Evolutionary conservation across 2,329 filamentous ascomycete species (phyloP).

Genomic region (Bipolaris cookei): DNA sequence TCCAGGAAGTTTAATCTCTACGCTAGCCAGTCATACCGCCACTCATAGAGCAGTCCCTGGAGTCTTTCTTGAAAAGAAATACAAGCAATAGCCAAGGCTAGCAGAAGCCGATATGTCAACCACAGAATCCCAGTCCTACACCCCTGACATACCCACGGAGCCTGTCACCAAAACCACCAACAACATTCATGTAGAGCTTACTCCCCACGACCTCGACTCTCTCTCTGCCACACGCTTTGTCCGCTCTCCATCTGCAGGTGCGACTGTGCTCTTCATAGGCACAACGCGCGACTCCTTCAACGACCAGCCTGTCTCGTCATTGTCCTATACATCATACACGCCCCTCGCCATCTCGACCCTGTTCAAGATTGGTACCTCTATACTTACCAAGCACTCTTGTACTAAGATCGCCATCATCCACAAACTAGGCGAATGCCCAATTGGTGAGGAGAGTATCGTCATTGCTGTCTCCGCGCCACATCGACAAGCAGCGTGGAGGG

Average conservation of each 20-base stretch:
- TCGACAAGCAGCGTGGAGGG: slow-evolving; percentile 82
- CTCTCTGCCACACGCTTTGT: slow-evolving; percentile 68
- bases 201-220: slow-evolving; percentile 65
- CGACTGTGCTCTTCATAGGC: slow-evolving; percentile 54
- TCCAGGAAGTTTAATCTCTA: not conserved
- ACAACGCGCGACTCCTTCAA: slow-evolving; percentile 79
- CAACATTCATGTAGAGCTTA: slow-evolving; percentile 72
- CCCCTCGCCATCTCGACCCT: slow-evolving; percentile 74
- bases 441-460: slow-evolving; percentile 91
- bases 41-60: not conserved
- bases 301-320: slow-evolving; percentile 72
- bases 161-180: slow-evolving; percentile 37
- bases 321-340: slow-evolving; percentile 77
- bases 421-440: slow-evolving; percentile 81
- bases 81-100: not conserved
- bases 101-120: slow-evolving; percentile 27
- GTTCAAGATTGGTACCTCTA: slow-evolving; percentile 64
- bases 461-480: slow-evolving; percentile 87
- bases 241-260: slow-evolving; percentile 58
- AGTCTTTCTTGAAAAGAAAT: not conserved
- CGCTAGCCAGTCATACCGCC: not conserved
- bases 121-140: slow-evolving; percentile 36
- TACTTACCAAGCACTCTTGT: slow-evolving; percentile 68
- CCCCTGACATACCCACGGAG: slow-evolving; percentile 34
- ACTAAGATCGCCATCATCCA: slow-evolving; percentile 81